Evolutionary conservation across 2,329 filamentous ascomycete species (phyloP).

Genomic region (Colletotrichum gigasporum): DNA sequence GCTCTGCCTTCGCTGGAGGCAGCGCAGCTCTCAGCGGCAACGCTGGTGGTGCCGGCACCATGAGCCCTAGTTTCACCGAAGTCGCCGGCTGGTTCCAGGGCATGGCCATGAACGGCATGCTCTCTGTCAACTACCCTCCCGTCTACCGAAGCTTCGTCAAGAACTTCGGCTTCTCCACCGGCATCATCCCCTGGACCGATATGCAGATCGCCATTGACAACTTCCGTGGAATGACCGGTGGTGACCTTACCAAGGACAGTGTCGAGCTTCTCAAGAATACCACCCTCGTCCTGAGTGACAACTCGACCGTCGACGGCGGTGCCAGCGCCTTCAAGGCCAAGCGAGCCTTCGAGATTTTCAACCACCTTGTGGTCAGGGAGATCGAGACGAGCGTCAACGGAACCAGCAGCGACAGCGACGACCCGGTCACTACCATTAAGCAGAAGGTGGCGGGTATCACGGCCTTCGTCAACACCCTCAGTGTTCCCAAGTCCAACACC

Average conservation of each 20-base stretch:
- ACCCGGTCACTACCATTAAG: constrained; percentile 33
- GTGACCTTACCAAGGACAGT: constrained; percentile 84
- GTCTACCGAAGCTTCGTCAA: constrained; percentile 90
- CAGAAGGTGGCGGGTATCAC: constrained; percentile 78
- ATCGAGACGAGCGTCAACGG: constrained; percentile 56
- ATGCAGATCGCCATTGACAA: constrained; percentile 86
- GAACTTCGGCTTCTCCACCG: constrained; percentile 93
- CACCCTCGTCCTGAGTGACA: constrained; percentile 76
- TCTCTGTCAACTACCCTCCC: constrained; percentile 86
- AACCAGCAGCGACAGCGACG: constrained; percentile 37
- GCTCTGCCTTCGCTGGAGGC: constrained; percentile 64
- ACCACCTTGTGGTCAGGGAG: constrained; percentile 62
- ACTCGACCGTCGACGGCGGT: constrained; percentile 55
- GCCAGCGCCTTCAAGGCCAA: constrained; percentile 37
- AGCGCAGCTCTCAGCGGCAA: constrained; percentile 61
- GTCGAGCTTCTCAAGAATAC: constrained; percentile 78
- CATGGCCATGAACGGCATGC: constrained; percentile 95
- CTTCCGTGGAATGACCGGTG: constrained; percentile 83
- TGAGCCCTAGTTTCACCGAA: constrained; percentile 86
- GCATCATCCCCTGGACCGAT: constrained; percentile 82
- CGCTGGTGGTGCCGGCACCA: constrained; percentile 66
- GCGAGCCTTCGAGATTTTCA: constrained; percentile 59
- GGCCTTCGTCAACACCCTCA: constrained; percentile 83
- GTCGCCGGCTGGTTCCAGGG: constrained; percentile 91
- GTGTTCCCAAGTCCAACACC: constrained; percentile 87